These are phyloP conservation scores for Begonia fuchsioides DNA, from an alignment of 306 rosid species.

Conservation along the genomic window DNA sequence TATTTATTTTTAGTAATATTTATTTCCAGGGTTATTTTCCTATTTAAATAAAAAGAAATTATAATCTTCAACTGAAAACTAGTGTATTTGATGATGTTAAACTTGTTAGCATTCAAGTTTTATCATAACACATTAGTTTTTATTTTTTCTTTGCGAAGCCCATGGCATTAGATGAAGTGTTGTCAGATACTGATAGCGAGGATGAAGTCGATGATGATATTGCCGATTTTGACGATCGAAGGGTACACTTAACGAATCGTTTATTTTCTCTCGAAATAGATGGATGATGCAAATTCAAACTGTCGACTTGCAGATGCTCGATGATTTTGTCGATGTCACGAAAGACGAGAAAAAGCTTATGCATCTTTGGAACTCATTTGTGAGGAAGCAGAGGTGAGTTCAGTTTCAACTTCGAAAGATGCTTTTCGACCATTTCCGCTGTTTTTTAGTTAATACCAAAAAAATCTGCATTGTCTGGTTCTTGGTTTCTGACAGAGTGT, in stretches of 20 bases:
- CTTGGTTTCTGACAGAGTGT: constrained; percentile 36
- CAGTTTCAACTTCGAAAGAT: constrained; percentile 4
- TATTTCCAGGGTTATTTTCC: constrained; percentile 2
- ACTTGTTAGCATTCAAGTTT: no score
- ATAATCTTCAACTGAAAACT: no score
- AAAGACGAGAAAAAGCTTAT: constrained; percentile 86
- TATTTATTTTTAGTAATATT: constrained; percentile 16
- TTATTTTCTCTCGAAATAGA: neutral
- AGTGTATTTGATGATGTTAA: no score
- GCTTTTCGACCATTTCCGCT: neutral
- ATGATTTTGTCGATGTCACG: constrained; percentile 96
- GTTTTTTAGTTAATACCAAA: neutral
- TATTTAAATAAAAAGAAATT: neutral
- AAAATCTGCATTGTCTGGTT: neutral
- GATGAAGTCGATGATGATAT: constrained; percentile 82
- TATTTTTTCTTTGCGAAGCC: constrained; percentile 40
- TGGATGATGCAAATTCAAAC: constrained; percentile 13
- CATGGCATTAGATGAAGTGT: constrained; percentile 77
- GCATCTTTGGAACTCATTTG: constrained; percentile 98
- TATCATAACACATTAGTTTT: neutral
- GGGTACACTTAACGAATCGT: constrained; percentile 38
- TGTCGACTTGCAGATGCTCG: constrained; percentile 77
- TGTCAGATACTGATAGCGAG: constrained; percentile 85
- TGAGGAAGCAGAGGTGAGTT: constrained; percentile 77
- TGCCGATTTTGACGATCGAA: constrained; percentile 94